Conservation (phyloP, 2,329 filamentous ascomycete genomes). For the Sporothrix pallida region DNA sequence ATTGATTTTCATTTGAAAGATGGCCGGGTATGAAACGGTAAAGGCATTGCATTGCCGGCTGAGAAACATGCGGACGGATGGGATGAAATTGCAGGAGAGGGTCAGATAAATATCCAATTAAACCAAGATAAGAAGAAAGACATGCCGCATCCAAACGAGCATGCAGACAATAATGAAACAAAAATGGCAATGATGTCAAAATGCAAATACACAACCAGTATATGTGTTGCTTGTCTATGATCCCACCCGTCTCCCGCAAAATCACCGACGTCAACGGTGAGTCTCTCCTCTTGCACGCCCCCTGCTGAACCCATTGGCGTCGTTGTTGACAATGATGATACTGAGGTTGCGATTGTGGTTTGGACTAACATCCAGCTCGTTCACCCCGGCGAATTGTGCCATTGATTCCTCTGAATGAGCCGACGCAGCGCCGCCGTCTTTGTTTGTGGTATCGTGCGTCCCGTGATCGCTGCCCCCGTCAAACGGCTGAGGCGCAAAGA, state of each 20-base stretch:
- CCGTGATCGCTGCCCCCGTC: not conserved
- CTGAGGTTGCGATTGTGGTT: conserved; percentile 8
- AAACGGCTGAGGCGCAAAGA: conserved; percentile 22
- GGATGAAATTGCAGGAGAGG: no score
- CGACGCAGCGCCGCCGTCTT: not conserved
- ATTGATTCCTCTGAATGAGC: not conserved
- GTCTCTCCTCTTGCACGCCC: conserved; percentile 13
- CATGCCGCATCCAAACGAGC: not conserved
- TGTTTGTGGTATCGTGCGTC: not conserved
- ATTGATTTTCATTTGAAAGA: conserved; percentile 24
- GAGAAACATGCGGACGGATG: no score
- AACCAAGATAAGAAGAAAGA: not conserved
- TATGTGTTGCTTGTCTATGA: not conserved
- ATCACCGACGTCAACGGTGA: not conserved
- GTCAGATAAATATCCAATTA: not conserved
- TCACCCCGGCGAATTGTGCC: not conserved
- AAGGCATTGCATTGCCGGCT: not conserved
- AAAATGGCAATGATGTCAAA: not conserved
- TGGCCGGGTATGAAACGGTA: not conserved
- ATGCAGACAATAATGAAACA: not conserved
- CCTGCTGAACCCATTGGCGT: not conserved
- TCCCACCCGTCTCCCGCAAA: not conserved
- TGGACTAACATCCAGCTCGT: not conserved
- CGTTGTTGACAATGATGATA: conserved; percentile 17
- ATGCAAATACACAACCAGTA: not conserved